These are phyloP conservation scores for Dimargaris verticillata DNA, from an alignment of 192 early-diverging fungal genomes.

Conservation along the genomic window DNA sequence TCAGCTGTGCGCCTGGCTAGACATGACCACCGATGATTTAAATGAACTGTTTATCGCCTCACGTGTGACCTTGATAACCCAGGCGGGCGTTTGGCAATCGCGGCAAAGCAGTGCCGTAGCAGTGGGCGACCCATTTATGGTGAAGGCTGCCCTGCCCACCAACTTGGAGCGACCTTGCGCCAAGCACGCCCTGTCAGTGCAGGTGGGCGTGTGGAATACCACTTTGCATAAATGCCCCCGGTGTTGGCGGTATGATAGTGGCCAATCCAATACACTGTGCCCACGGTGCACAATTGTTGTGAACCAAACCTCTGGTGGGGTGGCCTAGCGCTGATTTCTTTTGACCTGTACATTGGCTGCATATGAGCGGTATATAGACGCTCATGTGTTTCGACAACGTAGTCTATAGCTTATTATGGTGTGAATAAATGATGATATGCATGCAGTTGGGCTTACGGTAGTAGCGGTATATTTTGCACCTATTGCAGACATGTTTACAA, in stretches of 20 bases:
- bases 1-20: conserved; percentile 17
- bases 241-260: conserved; percentile 52
- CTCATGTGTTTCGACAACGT: too few relatives aligned
- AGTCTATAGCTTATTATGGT: too few relatives aligned
- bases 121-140: neutral
- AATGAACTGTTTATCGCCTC: conserved; percentile 20
- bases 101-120: neutral
- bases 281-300: conserved; percentile 33
- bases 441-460: too few relatives aligned
- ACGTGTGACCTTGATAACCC: conserved; percentile 13
- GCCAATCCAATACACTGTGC: conserved; percentile 32
- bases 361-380: too few relatives aligned
- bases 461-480: too few relatives aligned
- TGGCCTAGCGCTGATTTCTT: too few relatives aligned
- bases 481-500: too few relatives aligned
- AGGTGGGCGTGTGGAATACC: conserved; percentile 31
- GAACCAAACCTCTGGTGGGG: too few relatives aligned
- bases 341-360: too few relatives aligned
- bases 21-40: conserved; percentile 14
- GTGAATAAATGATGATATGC: too few relatives aligned
- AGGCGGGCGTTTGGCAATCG: neutral
- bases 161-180: conserved; percentile 10
- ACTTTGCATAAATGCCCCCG: conserved; percentile 55
- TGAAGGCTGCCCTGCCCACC: neutral
- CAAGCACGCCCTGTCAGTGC: conserved; percentile 13